Conservation (phyloP, 495 filamentous ascomycete species). For the Aspergillus taichungensis region DNA sequence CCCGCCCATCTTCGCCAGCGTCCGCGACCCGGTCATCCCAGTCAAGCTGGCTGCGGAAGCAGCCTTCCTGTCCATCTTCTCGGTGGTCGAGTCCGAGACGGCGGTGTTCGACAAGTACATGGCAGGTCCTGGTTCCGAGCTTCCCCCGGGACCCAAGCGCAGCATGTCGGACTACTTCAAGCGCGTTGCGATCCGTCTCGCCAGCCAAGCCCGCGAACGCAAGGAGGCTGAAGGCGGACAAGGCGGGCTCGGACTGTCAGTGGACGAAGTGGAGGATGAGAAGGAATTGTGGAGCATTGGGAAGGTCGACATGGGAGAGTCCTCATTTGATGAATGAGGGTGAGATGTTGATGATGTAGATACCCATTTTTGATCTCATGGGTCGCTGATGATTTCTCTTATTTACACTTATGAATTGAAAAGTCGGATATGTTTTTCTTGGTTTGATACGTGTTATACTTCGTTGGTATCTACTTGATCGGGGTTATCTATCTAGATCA, state of each 20-base stretch:
- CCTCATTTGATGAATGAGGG: conserved; percentile 43
- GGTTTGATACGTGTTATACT: too few species aligned
- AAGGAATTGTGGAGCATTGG: conserved; percentile 94
- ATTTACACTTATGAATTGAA: too few species aligned
- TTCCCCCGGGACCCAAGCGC: conserved; percentile 64
- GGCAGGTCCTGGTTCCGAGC: conserved; percentile 46
- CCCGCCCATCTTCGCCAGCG: conserved; percentile 77
- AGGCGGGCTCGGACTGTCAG: conserved; percentile 73
- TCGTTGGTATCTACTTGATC: too few species aligned
- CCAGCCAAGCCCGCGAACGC: conserved; percentile 74
- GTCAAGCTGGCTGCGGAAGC: conserved; percentile 94
- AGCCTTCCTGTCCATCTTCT: conserved; percentile 89
- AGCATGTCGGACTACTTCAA: conserved; percentile 98
- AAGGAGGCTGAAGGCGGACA: conserved; percentile 83
- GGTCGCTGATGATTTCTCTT: too few species aligned
- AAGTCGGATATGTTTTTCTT: too few species aligned
- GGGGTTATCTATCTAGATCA: too few species aligned
- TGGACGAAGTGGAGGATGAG: conserved; percentile 89
- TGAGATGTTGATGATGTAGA: too few species aligned
- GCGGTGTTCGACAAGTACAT: conserved; percentile 92
- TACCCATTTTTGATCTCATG: too few species aligned
- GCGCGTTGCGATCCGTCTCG: conserved; percentile 74
- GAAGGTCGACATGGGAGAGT: conserved; percentile 72
- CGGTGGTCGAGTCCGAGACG: conserved; percentile 74
- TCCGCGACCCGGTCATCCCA: conserved; percentile 90